Evolutionary conservation across 2,329 filamentous ascomycete species (phyloP), one percentile per base, ranked within the genome.

Genomic region (Davidsoniella neocaledoniae): DNA sequence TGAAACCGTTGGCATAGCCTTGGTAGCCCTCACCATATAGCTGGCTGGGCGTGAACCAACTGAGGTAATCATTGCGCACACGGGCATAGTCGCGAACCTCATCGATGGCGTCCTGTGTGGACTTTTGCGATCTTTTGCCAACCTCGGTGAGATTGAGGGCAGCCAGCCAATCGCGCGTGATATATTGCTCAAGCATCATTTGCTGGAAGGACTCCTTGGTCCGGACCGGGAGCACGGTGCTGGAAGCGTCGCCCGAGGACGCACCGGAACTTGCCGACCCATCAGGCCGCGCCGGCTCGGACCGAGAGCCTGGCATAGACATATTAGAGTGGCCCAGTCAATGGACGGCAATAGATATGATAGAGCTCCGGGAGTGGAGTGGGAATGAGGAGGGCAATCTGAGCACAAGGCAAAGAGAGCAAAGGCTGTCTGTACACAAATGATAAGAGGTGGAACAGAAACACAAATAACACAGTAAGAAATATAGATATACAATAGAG

Each of bases 1-100:
- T 95, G 58, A 78, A 72, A 54, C 83, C 82, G 68, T 96, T 96
- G 56, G 85, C 90, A 60, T 83, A 94, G 42, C 88, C 90, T 60
- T 77, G 79, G 62, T 94, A 98, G 49, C 91, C 91, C 57, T 71
- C 77, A 64, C 71, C 83, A 66, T 71, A 86, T 54, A 79, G 70
- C 56, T 68, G 72, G 56, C 67, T 70, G 1, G 75, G 68, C 2
- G 74, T 71, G 51, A 77, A 79, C 61, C 66, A 74, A 43, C 65
- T 65, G 53, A 74, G 71, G 58, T 72, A 75, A 7, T 76, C 70
- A 55, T 63, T 68, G 54, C 73, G 69, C 43, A 86, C 61, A 45
- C 71, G 64, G 52, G 76, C 71, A 68, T 90, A 86, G 60, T 86
- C 80, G 53, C 81, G 74, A 53, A 79, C 73, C 64, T 83, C 81